Evolutionary conservation across 768 basidiomycete species (phyloP), one percentile per base, ranked within the genome.

Genomic region (Trametes punicea): DNA sequence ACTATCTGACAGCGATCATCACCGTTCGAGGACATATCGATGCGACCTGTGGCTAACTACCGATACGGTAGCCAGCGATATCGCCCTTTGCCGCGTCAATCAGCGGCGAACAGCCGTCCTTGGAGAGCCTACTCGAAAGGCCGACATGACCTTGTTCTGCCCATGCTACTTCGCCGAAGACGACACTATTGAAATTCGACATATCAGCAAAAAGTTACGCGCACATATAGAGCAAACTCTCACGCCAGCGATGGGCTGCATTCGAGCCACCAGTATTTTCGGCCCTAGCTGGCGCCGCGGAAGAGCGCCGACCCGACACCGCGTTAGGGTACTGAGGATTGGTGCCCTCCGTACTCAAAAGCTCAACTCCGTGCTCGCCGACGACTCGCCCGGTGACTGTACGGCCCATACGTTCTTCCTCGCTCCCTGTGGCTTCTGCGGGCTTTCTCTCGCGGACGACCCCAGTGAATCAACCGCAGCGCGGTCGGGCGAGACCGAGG

Each of bases 371-470:
- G 58, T 52, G 25, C 27, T 29, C 3, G 51, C 38, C 49, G 29
- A 55, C 46, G 42, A 31, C 6, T 49, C 46, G 27, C 34, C 48
- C 26, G 51, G 30, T 11, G 49, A 16, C 21, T 59, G 62, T 10
- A 59, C 51, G n/a, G 62, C 51, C 62, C 62, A 62, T 20, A 62
- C 58, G 30, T 40, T 55, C 49, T 42, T 57, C 29, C 42, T 39
- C 31, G 36, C 60, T 20, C 46, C 51, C 20, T 29, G 53, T 21
- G n/a, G 11, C 25, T 31, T 47, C 15, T 36, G 34, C 46, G 34
- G 27, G 18, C 51, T 29, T 13, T 41, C 47, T 20, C 31, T 27
- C 46, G 39, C n/a, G 36, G 36, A 9, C 23, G 46, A 21, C 18
- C 33, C 46, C 54, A 46, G 15, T n/a, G 40, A 23, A 9, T 33